These are phyloP conservation scores for Candida piceae DNA, from an alignment of 805 yeast genomes.

Conservation along the genomic window DNA sequence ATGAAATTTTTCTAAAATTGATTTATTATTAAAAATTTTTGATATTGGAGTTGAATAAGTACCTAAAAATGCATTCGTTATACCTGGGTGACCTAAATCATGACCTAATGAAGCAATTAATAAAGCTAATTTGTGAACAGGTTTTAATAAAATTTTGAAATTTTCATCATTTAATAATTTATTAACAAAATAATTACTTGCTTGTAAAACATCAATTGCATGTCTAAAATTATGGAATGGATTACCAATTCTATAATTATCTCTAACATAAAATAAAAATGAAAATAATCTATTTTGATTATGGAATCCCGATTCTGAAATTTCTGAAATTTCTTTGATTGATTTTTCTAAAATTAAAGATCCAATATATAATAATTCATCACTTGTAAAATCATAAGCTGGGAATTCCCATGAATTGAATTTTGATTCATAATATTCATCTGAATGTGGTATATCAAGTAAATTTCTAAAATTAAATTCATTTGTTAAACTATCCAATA, in stretches of 20 bases:
- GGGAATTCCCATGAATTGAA: slow-evolving; percentile 64
- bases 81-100: slow-evolving; percentile 95
- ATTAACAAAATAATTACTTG: slow-evolving; percentile 60
- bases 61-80: slow-evolving; percentile 71
- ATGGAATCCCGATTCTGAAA: background rate
- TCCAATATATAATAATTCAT: slow-evolving; percentile 62
- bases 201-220: slow-evolving; percentile 93
- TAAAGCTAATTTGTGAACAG: slow-evolving; percentile 48
- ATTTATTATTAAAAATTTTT: slow-evolving; percentile 51
- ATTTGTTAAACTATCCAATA: slow-evolving; percentile 18
- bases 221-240: slow-evolving; percentile 95
- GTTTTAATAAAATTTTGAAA: slow-evolving; percentile 9
- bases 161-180: slow-evolving; percentile 7
- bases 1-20: slow-evolving; percentile 83
- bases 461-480: slow-evolving; percentile 28
- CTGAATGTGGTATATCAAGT: slow-evolving; percentile 18
- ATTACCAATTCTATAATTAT: slow-evolving; percentile 77
- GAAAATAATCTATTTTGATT: slow-evolving; percentile 43
- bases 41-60: slow-evolving; percentile 61
- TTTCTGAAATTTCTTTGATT: background rate
- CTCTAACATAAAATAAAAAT: slow-evolving; percentile 63
- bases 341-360: slow-evolving; percentile 41
- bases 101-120: slow-evolving; percentile 87
- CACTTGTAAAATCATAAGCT: slow-evolving; percentile 58
- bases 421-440: slow-evolving; percentile 26